These are phyloP conservation scores for bread wheat (Triticum aestivum) DNA, from an alignment of 176 grass and related monocot genomes.

Conservation along the genomic window IWGSC_CS_RefSeq_v2.1 NC_057797.1:123728246-123728745, in stretches of 20 bases:
- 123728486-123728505: slow-evolving; percentile 6
- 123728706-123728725: background rate
- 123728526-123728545: background rate
- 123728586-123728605: background rate
- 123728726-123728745: background rate
- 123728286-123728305: background rate
- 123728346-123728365: background rate
- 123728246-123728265: background rate
- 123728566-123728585: background rate
- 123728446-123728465: slow-evolving; percentile 11
- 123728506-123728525: background rate
- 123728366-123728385: background rate
- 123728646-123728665: background rate
- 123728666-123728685: slow-evolving; percentile 14
- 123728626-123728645: background rate
- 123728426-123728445: slow-evolving; percentile 42
- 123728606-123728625: background rate
- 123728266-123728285: background rate
- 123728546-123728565: slow-evolving; percentile 20
- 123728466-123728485: slow-evolving; percentile 35
- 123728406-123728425: slow-evolving; percentile 37
- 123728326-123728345: background rate
- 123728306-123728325: background rate
- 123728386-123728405: background rate
- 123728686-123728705: background rate